These are phyloP conservation scores for Microdochium bolleyi DNA, from an alignment of 2,329 filamentous ascomycete species.

Conservation along the genomic window DNA sequence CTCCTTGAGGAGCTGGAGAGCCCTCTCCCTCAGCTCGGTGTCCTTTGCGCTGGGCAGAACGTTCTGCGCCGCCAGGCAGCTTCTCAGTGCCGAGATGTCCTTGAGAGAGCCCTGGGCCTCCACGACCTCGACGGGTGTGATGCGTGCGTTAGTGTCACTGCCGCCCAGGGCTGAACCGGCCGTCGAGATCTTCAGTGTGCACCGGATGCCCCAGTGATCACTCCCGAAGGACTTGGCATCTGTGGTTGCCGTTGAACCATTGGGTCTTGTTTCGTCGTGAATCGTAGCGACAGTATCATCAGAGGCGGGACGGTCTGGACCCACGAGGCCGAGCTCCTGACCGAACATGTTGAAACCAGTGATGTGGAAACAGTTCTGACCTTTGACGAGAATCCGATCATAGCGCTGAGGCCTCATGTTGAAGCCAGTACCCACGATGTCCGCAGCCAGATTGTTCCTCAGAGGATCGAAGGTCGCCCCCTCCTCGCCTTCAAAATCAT, in stretches of 20 bases:
- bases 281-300: neutral
- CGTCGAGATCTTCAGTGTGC: slow-evolving; percentile 24
- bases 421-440: slow-evolving; percentile 34
- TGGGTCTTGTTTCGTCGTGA: neutral
- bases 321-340: slow-evolving; percentile 19
- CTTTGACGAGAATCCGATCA: slow-evolving; percentile 51
- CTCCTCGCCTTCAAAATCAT: slow-evolving; percentile 48
- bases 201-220: slow-evolving; percentile 52
- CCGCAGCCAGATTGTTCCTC: slow-evolving; percentile 46
- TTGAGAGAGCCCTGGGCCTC: slow-evolving; percentile 20
- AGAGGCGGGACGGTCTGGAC: neutral
- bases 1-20: slow-evolving; percentile 35
- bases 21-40: slow-evolving; percentile 27
- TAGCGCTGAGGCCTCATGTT: slow-evolving; percentile 56
- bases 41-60: slow-evolving; percentile 41
- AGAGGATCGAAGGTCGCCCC: slow-evolving; percentile 58
- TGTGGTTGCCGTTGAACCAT: slow-evolving; percentile 3
- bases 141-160: slow-evolving; percentile 12
- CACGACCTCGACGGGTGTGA: slow-evolving; percentile 24
- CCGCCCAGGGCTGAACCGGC: neutral
- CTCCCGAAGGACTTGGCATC: slow-evolving; percentile 27
- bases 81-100: slow-evolving; percentile 24
- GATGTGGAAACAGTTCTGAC: slow-evolving; percentile 27
- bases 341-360: slow-evolving; percentile 52
- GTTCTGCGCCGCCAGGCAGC: slow-evolving; percentile 24